Evolutionary conservation across 495 filamentous ascomycete species (phyloP).

Genomic region (Aspergillus campestris): DNA sequence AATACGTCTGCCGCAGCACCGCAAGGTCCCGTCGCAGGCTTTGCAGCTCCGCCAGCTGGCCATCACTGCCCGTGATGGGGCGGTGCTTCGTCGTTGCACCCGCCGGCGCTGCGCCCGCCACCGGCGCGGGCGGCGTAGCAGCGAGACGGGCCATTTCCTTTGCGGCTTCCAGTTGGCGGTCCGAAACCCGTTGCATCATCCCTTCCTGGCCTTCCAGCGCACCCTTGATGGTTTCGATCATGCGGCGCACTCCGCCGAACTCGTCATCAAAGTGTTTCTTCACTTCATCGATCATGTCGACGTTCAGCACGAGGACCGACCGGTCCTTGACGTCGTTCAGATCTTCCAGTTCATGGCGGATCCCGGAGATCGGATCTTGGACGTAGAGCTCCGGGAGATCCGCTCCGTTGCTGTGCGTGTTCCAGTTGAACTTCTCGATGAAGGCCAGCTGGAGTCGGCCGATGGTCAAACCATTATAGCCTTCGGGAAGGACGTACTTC

Average conservation of each 20-base stretch:
- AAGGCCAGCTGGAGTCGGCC: constrained; percentile 91
- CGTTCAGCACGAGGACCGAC: constrained; percentile 85
- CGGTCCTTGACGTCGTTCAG: constrained; percentile 91
- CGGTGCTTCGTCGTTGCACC: constrained; percentile 7
- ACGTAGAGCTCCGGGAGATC: constrained; percentile 97
- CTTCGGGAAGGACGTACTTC: constrained; percentile 84
- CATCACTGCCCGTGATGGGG: constrained; percentile 28
- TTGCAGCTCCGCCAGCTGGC: constrained; percentile 67
- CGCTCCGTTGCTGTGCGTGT: constrained; percentile 84
- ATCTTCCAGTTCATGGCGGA: constrained; percentile 93
- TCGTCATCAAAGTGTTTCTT: constrained; percentile 94
- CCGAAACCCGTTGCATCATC: constrained; percentile 78
- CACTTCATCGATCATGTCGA: constrained; percentile 92
- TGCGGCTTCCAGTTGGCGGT: constrained; percentile 81
- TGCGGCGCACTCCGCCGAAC: constrained; percentile 64
- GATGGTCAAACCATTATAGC: constrained; percentile 72
- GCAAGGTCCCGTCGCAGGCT: constrained; percentile 84
- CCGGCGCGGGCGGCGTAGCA: constrained; percentile 47
- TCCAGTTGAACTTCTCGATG: constrained; percentile 99
- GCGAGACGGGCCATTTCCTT: constrained; percentile 84
- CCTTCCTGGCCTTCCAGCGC: constrained; percentile 71
- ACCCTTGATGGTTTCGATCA: constrained; percentile 74
- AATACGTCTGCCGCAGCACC: constrained; percentile 86
- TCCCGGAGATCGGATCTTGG: constrained; percentile 88
- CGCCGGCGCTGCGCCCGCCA: constrained; percentile 15